Evolutionary conservation across 768 basidiomycete species (phyloP), one percentile per base, ranked within the genome.

Genomic region (Mycena alexandri): DNA sequence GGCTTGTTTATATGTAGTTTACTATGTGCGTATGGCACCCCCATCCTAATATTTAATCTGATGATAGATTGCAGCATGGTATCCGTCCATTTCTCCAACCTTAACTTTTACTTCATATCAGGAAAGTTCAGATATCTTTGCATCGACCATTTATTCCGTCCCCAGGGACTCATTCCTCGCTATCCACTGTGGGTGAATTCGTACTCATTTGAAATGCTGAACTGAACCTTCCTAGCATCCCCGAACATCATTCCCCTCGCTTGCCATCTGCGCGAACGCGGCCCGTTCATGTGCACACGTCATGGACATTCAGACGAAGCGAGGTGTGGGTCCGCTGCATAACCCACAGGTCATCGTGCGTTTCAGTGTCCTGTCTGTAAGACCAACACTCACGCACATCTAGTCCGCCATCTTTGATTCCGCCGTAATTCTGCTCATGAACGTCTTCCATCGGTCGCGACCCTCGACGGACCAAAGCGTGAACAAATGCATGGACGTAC

Each of bases 231-330:
- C 44, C 34, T 12, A 44, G 42, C 38, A 0, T n/a, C 19, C 21
- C 34, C 17, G 66, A 61, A 70, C 53, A 33, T 54, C 69, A 8
- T 88, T 89, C 73, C 91, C 90, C 12, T 92, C 90, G 0, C 81
- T 92, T 22, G 89, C 91, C 0, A 93, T 92, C 60, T 93, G 90
- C 76, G 87, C 92, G 13, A 86, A 95, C 64, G 90, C 95, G 0
- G 93, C 95, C 0, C 83, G 95, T 21, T 92, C 92, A 1, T 92
- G 89, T 61, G 89, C 87, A n/a, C 94, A 94, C 71, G 85, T 98
- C 22, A 79, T 93, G 42, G 92, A 94, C 70, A 79, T 87, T 3
- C 84, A 86, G 57, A 78, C 83, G 54, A 79, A 74, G 55, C 79
- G 85, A 8, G 76, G 71, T n/a, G 55, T 61, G 3, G 60, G 71